Percentiles rank a stretch among this genome's conserved stretches.
These are phyloP conservation scores for Colletotrichum graminicola DNA, from an alignment of 2,329 filamentous ascomycete genomes.

Conservation along the genomic window DNA sequence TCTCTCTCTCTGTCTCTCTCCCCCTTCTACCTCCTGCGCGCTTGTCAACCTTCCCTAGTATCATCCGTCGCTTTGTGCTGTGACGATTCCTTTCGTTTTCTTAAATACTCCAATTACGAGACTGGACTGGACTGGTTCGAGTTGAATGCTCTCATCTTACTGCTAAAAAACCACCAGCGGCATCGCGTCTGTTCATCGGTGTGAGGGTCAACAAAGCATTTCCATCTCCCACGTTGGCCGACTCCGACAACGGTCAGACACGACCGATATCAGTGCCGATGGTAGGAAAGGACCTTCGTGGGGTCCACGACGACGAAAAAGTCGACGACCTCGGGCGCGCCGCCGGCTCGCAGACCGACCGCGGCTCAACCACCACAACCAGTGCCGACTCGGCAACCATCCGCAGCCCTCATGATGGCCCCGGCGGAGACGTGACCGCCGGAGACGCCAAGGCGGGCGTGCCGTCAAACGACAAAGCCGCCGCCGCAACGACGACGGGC, in stretches of 20 bases:
- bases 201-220: not conserved
- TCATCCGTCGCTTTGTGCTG: not conserved
- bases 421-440: not conserved
- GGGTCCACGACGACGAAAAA: slow-evolving; percentile 39
- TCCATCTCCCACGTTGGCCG: not conserved
- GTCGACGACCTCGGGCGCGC: slow-evolving; percentile 33
- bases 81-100: too few species aligned
- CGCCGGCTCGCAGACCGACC: slow-evolving; percentile 24
- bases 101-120: not conserved
- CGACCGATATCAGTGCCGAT: slow-evolving; percentile 5
- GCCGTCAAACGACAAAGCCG: not conserved
- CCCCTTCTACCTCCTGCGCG: not conserved
- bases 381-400: slow-evolving; percentile 31
- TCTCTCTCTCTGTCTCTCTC: not conserved
- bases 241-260: not conserved
- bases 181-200: not conserved
- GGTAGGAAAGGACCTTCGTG: slow-evolving; percentile 9
- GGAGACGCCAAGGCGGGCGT: slow-evolving; percentile 10
- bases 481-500: not conserved
- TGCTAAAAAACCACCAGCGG: not conserved
- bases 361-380: slow-evolving; percentile 17
- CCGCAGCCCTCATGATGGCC: slow-evolving; percentile 11
- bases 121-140: not conserved
- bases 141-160: not conserved
- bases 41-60: not conserved